Base-by-base conservation (phyloP, 306 rosid genomes). In the Dryas alaskensis region DNA sequence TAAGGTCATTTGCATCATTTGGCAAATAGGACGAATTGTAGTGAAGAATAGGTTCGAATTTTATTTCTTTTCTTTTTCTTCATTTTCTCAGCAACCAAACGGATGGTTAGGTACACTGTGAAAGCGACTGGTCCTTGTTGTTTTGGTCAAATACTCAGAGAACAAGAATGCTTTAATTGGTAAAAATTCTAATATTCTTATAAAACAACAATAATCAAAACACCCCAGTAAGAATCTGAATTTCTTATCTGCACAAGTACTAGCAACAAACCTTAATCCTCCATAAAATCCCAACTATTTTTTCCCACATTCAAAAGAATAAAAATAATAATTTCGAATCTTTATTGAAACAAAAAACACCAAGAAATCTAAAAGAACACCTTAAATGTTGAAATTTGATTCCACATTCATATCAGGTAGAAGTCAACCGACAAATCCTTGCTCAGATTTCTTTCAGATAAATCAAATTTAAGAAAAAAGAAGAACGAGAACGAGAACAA, bases 21-120 rank as follows among this genome's bases (percentile, higher is more conserved):
- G 1, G 2, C 46, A 64, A 58, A 57, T 59, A 27, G 78, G 65
- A 65, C 60, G 77, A 72, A 75, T 49, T 25, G 4, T 16, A 50
- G 50, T 50, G 72, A 74, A 47, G 46, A 22, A 70, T 19, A 43
- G 27, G 54, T 25, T 44, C 40, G 25, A 27, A 43, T 55, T 58
- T 16, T 5, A 27, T 66, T 77, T 47, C 12, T 12, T 45, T 63
- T 25, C 43, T 11, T 69, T 45, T 57, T 53, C 69, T 73, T 51
- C 44, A 65, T 51, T 73, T 62, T 78, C 70, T 61, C 60, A 69
- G 73, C 47, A 62, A 69, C 65, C 69, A 49, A 63, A 48, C 67
- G 40, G 31, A 17, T 13, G 63, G 3, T 37, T 31, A 50, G 60
- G 55, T 55, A 8, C 8, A 44, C 25, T 10, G 9, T 46, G 50